Evolutionary conservation across 164 flowering plant species (phyloP).

Genomic region (Liriodendron chinense): DNA sequence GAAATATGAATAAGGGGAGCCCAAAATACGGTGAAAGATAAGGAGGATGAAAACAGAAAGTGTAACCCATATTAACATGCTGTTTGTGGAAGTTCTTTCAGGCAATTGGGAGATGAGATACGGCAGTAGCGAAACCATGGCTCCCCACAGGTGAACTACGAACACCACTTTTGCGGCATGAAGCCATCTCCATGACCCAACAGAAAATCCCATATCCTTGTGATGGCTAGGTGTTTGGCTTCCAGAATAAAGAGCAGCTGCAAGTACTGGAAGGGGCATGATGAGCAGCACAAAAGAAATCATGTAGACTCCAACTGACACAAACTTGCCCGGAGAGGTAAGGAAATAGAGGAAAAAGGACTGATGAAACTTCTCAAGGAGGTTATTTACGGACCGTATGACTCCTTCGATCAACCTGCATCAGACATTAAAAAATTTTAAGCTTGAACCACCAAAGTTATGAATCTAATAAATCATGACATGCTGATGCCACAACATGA

Average conservation of each 20-base stretch:
- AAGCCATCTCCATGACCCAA: conserved; percentile 80
- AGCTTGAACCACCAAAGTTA: not conserved
- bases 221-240: conserved; percentile 7
- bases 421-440: not conserved
- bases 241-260: conserved; percentile 71
- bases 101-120: conserved; percentile 56
- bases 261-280: conserved; percentile 85
- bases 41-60: conserved; percentile 50
- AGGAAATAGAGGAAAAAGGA: conserved; percentile 89
- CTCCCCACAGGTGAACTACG: conserved; percentile 69
- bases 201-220: conserved; percentile 12
- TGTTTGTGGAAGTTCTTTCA: conserved; percentile 34
- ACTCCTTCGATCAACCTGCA: conserved; percentile 94
- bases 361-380: conserved; percentile 97
- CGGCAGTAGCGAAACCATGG: conserved; percentile 63
- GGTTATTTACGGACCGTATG: conserved; percentile 84
- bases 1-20: conserved; percentile 34
- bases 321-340: conserved; percentile 74
- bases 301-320: conserved; percentile 97
- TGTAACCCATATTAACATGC: conserved; percentile 47
- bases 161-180: conserved; percentile 71
- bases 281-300: conserved; percentile 77
- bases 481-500: too few relatives aligned
- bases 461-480: too few relatives aligned
- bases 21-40: conserved; percentile 30